Evolutionary conservation across 2,329 filamentous ascomycete species (phyloP).

Genomic region (Rhynchosporium agropyri): DNA sequence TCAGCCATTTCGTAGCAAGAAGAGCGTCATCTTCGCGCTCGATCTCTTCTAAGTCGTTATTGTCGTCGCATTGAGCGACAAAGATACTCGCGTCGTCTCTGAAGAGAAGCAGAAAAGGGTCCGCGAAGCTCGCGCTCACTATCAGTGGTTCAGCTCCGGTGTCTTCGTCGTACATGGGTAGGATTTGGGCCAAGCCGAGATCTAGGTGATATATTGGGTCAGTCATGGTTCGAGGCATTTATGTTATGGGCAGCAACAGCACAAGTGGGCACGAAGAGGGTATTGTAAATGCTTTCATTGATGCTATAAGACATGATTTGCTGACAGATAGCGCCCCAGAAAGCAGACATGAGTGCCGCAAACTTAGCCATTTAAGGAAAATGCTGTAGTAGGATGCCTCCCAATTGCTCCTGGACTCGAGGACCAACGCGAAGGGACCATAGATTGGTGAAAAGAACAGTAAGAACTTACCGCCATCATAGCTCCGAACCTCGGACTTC

Average conservation of each 20-base stretch:
- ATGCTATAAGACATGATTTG: conserved; percentile 45
- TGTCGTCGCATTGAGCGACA: conserved; percentile 77
- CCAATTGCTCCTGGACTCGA: conserved; percentile 10
- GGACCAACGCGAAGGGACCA: background rate
- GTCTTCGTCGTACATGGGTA: conserved; percentile 90
- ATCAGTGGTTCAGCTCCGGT: conserved; percentile 79
- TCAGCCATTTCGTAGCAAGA: conserved; percentile 71
- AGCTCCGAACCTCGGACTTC: conserved; percentile 83
- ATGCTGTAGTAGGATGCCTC: conserved; percentile 9
- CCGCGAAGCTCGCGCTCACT: conserved; percentile 78
- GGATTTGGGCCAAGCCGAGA: conserved; percentile 84
- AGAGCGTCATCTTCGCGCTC: conserved; percentile 62
- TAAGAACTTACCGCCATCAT: conserved; percentile 74
- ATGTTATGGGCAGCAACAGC: conserved; percentile 29
- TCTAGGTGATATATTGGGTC: conserved; percentile 53
- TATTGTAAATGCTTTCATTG: conserved; percentile 45
- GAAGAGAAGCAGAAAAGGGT: conserved; percentile 82
- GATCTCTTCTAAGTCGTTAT: conserved; percentile 83
- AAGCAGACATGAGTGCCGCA: conserved; percentile 31
- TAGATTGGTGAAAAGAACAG: conserved; percentile 27
- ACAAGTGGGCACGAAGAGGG: conserved; percentile 36
- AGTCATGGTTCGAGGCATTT: conserved; percentile 21
- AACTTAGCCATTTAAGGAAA: conserved; percentile 13
- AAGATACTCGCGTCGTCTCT: conserved; percentile 82
- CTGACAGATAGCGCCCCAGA: conserved; percentile 42